A percentile compares a stretch with the other conserved stretches of the same genome.
phyloP scores from a whole-genome alignment of 441 rosid species.

The Hypseocharis bilobata region DNA sequence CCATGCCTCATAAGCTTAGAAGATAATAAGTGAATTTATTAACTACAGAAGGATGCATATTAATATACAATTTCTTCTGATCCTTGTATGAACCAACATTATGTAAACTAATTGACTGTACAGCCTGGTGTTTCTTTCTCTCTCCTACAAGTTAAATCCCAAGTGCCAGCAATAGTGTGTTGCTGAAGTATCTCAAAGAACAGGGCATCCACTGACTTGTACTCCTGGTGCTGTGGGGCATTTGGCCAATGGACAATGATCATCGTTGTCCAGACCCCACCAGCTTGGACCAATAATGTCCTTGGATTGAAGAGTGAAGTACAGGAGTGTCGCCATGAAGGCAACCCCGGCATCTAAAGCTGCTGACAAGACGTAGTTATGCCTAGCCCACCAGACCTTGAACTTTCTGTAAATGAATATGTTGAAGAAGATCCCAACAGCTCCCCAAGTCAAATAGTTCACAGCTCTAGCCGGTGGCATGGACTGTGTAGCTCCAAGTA shows the following conservation, averaged over 20 bases:
- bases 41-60: too few species aligned
- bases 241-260: slow-evolving; percentile 18
- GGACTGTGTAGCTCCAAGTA: neutral
- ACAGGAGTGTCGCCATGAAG: slow-evolving; percentile 17
- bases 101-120: too few species aligned
- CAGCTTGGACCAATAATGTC: slow-evolving; percentile 12
- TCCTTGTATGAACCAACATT: too few species aligned
- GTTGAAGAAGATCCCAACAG: slow-evolving; percentile 16
- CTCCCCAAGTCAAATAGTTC: slow-evolving; percentile 14
- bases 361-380: slow-evolving; percentile 19
- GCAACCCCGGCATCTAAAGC: slow-evolving; percentile 18
- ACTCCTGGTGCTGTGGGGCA: slow-evolving; percentile 13
- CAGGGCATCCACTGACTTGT: slow-evolving; percentile 11
- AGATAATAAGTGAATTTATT: too few species aligned
- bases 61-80: too few species aligned
- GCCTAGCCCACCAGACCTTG: slow-evolving; percentile 17
- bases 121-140: too few species aligned
- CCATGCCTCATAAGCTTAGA: too few species aligned
- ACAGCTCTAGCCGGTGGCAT: slow-evolving; percentile 9
- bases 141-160: too few species aligned
- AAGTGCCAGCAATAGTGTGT: too few species aligned
- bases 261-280: slow-evolving; percentile 17
- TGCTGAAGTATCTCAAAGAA: too few species aligned
- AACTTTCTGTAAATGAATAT: slow-evolving; percentile 5
- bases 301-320: slow-evolving; percentile 14